These are phyloP conservation scores for Codiaeum variegatum DNA, from an alignment of 441 rosid species.

Conservation along the genomic window DNA sequence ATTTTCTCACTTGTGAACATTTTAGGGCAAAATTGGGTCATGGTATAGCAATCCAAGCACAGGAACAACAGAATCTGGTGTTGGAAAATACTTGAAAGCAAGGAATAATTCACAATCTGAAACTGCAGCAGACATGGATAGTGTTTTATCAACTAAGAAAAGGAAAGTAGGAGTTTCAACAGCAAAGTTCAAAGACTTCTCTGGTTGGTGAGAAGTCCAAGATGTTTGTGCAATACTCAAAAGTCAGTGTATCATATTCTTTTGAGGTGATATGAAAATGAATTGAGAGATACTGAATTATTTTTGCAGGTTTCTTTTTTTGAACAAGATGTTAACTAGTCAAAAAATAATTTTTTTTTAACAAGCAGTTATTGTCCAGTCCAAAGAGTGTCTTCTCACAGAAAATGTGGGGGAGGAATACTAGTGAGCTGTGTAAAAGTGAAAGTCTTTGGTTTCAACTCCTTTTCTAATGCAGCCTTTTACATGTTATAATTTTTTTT, in stretches of 20 bases:
- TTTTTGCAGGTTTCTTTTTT: constrained; percentile 1
- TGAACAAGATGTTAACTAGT: constrained; percentile 9
- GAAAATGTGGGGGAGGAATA: neutral
- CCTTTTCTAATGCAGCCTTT: constrained; percentile 20
- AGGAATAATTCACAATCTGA: constrained; percentile 48
- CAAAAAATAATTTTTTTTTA: neutral
- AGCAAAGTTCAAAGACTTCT: constrained; percentile 70
- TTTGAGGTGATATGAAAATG: constrained; percentile 16
- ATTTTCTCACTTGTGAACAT: constrained; percentile 15
- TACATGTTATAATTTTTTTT: constrained; percentile 11
- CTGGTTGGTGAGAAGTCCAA: constrained; percentile 55
- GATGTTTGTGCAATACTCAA: constrained; percentile 11
- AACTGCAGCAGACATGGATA: constrained; percentile 31
- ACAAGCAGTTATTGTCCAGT: constrained; percentile 11
- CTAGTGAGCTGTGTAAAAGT: constrained; percentile 12
- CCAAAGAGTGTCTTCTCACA: constrained; percentile 8
- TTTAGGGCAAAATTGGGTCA: constrained; percentile 82
- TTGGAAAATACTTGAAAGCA: constrained; percentile 83
- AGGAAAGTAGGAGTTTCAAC: constrained; percentile 48
- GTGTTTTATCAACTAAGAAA: constrained; percentile 53
- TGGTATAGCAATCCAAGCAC: constrained; percentile 96
- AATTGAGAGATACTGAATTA: constrained; percentile 10
- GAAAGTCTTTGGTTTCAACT: neutral
- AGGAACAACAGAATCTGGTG: constrained; percentile 56
- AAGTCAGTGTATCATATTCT: constrained; percentile 15